Evolutionary conservation across 768 basidiomycete genomes (phyloP), one percentile per base, ranked within the genome.

Genomic region (Boletus tomentosulus): DNA sequence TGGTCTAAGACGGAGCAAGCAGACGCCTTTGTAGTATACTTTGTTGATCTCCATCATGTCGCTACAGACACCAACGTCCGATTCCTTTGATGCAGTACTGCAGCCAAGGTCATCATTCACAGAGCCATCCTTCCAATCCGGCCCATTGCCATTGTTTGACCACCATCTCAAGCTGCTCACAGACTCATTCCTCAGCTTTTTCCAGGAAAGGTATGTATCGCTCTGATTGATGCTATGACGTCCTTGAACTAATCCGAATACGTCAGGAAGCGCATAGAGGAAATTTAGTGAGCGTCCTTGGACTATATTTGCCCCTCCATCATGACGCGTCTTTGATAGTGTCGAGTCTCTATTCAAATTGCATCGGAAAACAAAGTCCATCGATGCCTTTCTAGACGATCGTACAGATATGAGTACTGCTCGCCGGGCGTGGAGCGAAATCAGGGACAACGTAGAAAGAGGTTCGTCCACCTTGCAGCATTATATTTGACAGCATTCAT

Each of bases 391-490:
- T 53, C 68, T 93, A 31, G 89, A 94, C 62, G 87, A 90, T 64
- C 86, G 84, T 47, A 74, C 77, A 37, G 83, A 89, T 53, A 66
- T 81, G 50, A 83, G 71, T 57, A 83, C 85, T 10, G 76, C 84
- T 22, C 78, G 92, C 52, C 78, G 76, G 53, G 91, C 84, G 22
- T 97, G 93, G 93, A 72, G 73, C 19, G 93, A 97, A 70, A 79
- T 93, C 11, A 76, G 89, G 38, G 93, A 96, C 64, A 92, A 87
- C 62, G 73, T 92, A 25, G 91, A 92, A 64, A 75, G 92, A 77
- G 89, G 89, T 85, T 54, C 46, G 76, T 66, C 47, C 30, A 11
- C 24, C 19, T 28, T 39, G 37, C 53, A 35, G 13, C 46, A 19
- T 13, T 27, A 43, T n/a, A 45, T 27, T 37, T 7, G 34, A 30